These are phyloP conservation scores for Coprinopsis sp. DNA, from an alignment of 768 basidiomycete genomes.

Conservation along the genomic window DNA sequence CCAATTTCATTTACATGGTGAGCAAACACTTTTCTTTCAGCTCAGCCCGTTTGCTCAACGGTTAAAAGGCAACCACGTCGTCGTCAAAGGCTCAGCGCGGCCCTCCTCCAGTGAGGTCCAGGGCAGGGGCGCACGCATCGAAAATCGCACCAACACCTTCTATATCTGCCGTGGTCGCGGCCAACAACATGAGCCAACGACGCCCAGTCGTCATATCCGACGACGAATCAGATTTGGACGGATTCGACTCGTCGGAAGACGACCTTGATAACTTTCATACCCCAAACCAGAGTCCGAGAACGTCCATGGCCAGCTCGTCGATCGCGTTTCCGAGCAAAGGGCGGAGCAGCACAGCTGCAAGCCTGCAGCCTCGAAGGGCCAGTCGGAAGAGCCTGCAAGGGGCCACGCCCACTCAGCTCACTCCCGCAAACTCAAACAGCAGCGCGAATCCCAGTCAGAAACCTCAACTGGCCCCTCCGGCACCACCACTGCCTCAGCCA, in stretches of 20 bases:
- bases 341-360: constrained; percentile 8
- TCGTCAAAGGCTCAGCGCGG: neutral
- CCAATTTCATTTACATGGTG: too few relatives aligned
- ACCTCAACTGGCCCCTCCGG: neutral
- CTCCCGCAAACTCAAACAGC: constrained; percentile 5
- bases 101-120: neutral
- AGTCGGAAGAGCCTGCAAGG: constrained; percentile 20
- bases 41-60: too few relatives aligned
- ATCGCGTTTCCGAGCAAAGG: constrained; percentile 19
- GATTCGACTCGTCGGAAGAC: constrained; percentile 12
- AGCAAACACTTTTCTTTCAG: too few relatives aligned
- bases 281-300: constrained; percentile 49
- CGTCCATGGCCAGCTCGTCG: constrained; percentile 39
- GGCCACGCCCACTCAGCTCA: constrained; percentile 3
- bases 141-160: constrained; percentile 1
- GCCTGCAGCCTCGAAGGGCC: constrained; percentile 18
- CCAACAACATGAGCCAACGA: constrained; percentile 7
- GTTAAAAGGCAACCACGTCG: too few relatives aligned
- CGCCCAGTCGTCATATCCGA: constrained; percentile 10
- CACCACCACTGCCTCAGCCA: neutral
- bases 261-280: constrained; percentile 56
- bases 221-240: constrained; percentile 19
- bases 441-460: neutral
- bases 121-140: neutral
- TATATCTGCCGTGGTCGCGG: constrained; percentile 5